phyloP scores from a whole-genome alignment of 108 stramenopile species.

The Discostella stelligeroides region DNA sequence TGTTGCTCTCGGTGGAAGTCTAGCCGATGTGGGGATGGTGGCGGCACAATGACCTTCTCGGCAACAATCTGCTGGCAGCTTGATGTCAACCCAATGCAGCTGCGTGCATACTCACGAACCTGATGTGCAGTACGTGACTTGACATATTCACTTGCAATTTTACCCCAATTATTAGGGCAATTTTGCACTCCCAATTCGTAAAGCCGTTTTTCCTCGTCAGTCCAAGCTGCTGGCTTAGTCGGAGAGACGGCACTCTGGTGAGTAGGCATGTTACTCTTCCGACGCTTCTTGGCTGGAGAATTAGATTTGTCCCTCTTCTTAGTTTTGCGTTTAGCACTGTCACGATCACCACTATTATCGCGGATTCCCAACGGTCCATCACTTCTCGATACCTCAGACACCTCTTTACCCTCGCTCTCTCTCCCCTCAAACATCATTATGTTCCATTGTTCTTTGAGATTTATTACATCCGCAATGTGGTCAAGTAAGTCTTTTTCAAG shows the following conservation, averaged over 20 bases:
- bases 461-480: too few relatives aligned
- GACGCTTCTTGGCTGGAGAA: not conserved
- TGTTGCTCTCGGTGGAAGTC: not conserved
- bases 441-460: too few relatives aligned
- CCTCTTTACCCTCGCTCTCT: too few relatives aligned
- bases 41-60: too few relatives aligned
- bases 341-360: not conserved
- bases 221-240: not conserved
- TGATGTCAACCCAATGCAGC: not conserved
- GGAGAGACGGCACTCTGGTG: not conserved
- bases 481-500: too few relatives aligned
- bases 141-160: not conserved
- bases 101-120: conserved; percentile 1
- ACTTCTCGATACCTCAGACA: too few relatives aligned
- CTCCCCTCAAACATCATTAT: too few relatives aligned
- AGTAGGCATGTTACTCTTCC: not conserved
- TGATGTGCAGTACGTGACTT: not conserved
- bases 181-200: not conserved
- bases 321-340: not conserved
- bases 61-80: too few relatives aligned
- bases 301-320: not conserved
- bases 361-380: too few relatives aligned
- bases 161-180: not conserved
- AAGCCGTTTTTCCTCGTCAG: not conserved
- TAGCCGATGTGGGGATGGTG: too few relatives aligned